Percentiles rank a stretch among this genome's conserved stretches.
These are phyloP conservation scores for Penicillium sp. DNA, from an alignment of 2,329 filamentous ascomycete species.

Conservation along the genomic window DNA sequence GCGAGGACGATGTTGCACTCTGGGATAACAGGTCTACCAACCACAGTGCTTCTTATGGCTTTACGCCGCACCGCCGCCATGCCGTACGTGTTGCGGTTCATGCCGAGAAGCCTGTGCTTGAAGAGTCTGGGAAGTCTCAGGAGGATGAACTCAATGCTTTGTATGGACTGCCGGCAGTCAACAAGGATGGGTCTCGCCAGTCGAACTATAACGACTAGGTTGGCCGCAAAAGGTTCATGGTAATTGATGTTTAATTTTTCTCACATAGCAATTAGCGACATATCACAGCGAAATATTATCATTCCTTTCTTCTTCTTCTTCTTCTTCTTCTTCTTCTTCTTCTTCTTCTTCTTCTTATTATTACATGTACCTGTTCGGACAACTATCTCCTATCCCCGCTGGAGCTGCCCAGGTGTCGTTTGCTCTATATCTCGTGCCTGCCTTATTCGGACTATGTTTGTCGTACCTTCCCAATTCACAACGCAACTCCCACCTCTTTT, in stretches of 20 bases:
- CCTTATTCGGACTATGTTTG: neutral
- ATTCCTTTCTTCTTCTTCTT: neutral
- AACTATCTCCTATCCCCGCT: neutral
- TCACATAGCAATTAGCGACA: slow-evolving; percentile 6
- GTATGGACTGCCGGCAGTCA: slow-evolving; percentile 52
- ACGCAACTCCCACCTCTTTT: neutral
- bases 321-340: no score
- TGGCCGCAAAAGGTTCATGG: neutral
- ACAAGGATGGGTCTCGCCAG: slow-evolving; percentile 57
- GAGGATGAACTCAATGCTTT: slow-evolving; percentile 53
- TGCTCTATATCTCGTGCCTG: neutral
- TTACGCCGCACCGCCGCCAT: slow-evolving; percentile 57
- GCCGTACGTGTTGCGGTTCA: slow-evolving; percentile 52
- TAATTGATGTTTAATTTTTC: neutral
- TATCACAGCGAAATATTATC: slow-evolving; percentile 4
- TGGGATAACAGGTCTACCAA: slow-evolving; percentile 66
- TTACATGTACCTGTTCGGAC: neutral
- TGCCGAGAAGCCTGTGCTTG: slow-evolving; percentile 50
- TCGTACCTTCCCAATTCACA: neutral
- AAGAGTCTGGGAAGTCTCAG: slow-evolving; percentile 50
- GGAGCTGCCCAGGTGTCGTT: neutral
- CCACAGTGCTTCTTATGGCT: slow-evolving; percentile 58
- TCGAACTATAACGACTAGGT: slow-evolving; percentile 59
- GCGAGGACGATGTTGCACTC: slow-evolving; percentile 63
- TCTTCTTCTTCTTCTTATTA: neutral